phyloP scores from a whole-genome alignment of 768 basidiomycete species.

The Exidia glandulosa region DNA sequence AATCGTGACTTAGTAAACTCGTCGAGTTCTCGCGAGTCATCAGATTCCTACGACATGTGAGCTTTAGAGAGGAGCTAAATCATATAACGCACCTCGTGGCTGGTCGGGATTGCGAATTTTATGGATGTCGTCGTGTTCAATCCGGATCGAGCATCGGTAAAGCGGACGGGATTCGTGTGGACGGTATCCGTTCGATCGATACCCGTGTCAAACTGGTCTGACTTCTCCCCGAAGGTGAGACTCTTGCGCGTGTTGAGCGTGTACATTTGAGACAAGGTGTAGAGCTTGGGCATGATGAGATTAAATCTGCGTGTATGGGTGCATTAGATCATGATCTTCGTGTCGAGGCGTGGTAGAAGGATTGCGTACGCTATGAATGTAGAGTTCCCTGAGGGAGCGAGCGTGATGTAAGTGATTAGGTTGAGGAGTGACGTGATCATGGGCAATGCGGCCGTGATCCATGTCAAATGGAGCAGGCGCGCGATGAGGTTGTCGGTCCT shows the following conservation, averaged over 20 bases:
- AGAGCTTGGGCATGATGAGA: conserved; percentile 2
- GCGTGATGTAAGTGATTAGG: background rate
- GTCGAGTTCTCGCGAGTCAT: too few species aligned
- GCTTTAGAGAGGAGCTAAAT: too few species aligned
- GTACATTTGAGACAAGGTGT: conserved; percentile 4
- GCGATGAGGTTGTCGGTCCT: background rate
- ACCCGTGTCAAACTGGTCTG: background rate
- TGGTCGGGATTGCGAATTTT: background rate
- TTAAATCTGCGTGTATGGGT: too few species aligned
- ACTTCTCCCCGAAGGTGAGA: background rate
- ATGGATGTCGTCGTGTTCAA: background rate
- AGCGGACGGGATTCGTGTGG: background rate
- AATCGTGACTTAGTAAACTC: too few species aligned
- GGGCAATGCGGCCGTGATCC: background rate
- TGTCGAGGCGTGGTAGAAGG: too few species aligned
- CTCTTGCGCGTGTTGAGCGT: conserved; percentile 4
- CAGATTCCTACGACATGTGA: background rate
- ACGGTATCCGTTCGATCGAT: background rate
- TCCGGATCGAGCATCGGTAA: background rate
- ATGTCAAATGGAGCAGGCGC: background rate
- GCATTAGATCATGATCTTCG: too few species aligned
- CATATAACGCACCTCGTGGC: background rate
- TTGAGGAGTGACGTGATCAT: background rate
- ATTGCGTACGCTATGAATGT: background rate
- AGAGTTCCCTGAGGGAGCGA: background rate